These are phyloP conservation scores for Myxozyma nipponensis DNA, from an alignment of 805 yeast species.

Conservation along the genomic window DNA sequence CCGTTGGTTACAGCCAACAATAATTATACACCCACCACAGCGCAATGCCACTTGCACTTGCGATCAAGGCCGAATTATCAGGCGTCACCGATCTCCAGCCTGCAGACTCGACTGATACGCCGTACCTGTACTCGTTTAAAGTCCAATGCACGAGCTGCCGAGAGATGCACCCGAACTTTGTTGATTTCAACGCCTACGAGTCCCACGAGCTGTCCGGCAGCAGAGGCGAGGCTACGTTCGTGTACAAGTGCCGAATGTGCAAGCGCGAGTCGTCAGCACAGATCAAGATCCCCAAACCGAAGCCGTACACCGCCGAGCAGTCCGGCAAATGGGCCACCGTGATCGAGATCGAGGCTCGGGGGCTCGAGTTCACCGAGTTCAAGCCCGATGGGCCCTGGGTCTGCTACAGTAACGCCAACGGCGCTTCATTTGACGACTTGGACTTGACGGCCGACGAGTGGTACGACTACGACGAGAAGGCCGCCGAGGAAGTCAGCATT, in stretches of 20 bases:
- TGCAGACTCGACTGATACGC: conserved; percentile 53
- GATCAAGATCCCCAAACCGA: conserved; percentile 30
- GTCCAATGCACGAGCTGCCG: conserved; percentile 69
- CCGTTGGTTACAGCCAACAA: no score
- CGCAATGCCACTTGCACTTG: conserved; percentile 25
- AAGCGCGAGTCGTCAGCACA: conserved; percentile 37
- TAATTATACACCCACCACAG: no score
- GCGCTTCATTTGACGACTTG: conserved; percentile 55
- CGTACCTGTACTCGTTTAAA: conserved; percentile 71
- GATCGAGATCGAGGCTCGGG: conserved; percentile 78
- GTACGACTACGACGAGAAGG: conserved; percentile 91
- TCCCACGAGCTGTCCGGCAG: conserved; percentile 52
- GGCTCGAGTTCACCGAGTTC: conserved; percentile 68
- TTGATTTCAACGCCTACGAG: conserved; percentile 24
- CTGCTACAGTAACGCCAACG: conserved; percentile 52
- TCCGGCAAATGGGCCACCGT: conserved; percentile 46
- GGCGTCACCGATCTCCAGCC: conserved; percentile 58
- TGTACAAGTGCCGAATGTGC: conserved; percentile 71
- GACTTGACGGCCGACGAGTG: conserved; percentile 80
- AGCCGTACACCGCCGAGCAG: conserved; percentile 41
- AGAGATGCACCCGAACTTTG: conserved; percentile 60
- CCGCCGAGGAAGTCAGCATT: conserved; percentile 73
- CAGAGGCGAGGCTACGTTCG: conserved; percentile 79
- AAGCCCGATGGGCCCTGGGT: conserved; percentile 61
- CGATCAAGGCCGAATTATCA: conserved; percentile 45